phyloP scores from a whole-genome alignment of 192 early-diverging fungal genomes.

The Dispira simplex region DNA sequence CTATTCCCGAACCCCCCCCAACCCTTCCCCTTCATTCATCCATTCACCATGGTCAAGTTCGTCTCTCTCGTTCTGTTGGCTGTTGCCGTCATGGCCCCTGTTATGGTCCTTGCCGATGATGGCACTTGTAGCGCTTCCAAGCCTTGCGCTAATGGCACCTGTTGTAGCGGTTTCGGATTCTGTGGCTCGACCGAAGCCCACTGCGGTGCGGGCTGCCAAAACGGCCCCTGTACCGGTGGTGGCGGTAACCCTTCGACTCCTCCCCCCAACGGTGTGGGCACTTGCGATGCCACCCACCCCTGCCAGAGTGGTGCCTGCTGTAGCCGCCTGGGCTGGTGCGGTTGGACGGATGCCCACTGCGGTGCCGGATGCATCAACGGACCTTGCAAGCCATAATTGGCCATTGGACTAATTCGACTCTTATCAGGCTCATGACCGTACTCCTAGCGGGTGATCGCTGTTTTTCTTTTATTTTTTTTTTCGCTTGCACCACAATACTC shows the following conservation, averaged over 20 bases:
- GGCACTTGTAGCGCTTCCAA: neutral
- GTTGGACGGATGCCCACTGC: conserved; percentile 1
- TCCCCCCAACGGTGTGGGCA: neutral
- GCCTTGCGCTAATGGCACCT: conserved; percentile 10
- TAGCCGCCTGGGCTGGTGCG: conserved; percentile 2
- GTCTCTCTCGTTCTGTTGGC: neutral
- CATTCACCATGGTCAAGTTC: conserved; percentile 1
- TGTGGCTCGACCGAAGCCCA: conserved; percentile 12
- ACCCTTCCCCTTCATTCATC: too few relatives aligned
- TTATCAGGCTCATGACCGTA: too few relatives aligned
- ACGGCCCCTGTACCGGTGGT: conserved; percentile 3
- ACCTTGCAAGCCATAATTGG: neutral
- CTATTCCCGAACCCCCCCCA: too few relatives aligned
- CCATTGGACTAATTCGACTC: too few relatives aligned
- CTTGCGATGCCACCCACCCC: neutral
- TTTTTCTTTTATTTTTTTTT: too few relatives aligned
- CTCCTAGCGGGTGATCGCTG: too few relatives aligned
- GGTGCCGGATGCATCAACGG: neutral
- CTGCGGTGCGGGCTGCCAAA: conserved; percentile 14
- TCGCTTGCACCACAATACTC: too few relatives aligned
- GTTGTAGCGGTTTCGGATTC: conserved; percentile 15
- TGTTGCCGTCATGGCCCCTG: neutral
- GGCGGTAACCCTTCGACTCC: neutral
- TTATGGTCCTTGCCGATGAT: neutral
- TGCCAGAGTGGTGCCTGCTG: conserved; percentile 1